Base-by-base conservation (phyloP, 1,284 basidiomycete species). In the Ustilago loliicola region DNA sequence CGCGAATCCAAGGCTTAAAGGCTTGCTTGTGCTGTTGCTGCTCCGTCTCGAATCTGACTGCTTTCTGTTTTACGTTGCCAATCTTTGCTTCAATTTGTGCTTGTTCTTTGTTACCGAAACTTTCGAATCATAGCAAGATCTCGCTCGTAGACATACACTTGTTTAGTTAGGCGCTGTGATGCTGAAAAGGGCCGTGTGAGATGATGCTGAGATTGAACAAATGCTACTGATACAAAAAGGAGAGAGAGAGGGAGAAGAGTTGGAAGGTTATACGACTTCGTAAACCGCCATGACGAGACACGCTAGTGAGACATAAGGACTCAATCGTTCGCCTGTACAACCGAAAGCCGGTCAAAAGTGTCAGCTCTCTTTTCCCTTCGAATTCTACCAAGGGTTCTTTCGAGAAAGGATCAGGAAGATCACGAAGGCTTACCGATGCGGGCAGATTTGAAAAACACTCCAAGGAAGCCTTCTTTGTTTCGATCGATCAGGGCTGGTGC, bases 401-500 rank as follows among this genome's bases (percentile, higher is more conserved):
- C 6, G 11, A 38, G 56, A 29, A 51, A 25, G 13, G 17, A 52
- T 8, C 9, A 30, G 36, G 23, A 36, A 38, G 29, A 19, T 8
- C 11, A n/a, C n/a, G n/a, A 13, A 29, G 25, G 76, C 81, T 27
- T 72, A 85, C 85, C 85, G 61, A 86, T 83, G 19, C 85, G 75
- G 8, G 85, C 85, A 3, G 61, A 67, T 51, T 86, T 85, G 80
- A 80, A 86, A 61, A 85, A 84, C 21, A 85, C 72, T 38, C 84
- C 83, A 15, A 85, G 59, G 52, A 85, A 77, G 23, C 96, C 97
- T 87, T 94, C 90, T 88, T 95, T 95, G 87, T 99, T 98, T 72
- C 93, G 89, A 87, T 99, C 97, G 30, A 99, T 90, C 8, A 99
- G 88, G 27, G 93, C 90, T 5, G 96, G 96, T 5, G 94, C 92